Evolutionary conservation across 768 basidiomycete genomes (phyloP), one percentile per base, ranked within the genome.

Genomic region (Russula abietina): DNA sequence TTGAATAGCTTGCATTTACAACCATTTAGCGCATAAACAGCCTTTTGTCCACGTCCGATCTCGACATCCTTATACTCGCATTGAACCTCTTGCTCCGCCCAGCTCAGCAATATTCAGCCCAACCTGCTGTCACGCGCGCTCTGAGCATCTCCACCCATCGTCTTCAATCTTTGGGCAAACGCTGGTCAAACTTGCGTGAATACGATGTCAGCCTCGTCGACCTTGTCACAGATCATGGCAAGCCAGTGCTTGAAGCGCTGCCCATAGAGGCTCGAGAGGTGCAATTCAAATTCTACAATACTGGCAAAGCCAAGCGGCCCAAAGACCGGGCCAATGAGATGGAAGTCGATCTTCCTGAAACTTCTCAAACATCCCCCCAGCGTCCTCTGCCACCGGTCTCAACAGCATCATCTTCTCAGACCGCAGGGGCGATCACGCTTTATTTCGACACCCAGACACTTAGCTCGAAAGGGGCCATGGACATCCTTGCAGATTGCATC

Each of bases 81-180:
- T 79, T 98, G 62, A 88, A 90, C 68, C 82, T 98, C 51, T 79
- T 97, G 54, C 83, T 98, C 32, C 89, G 97, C 36, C 95, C 96
- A 2, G 87, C 93, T 4, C 95, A 98, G 70, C 95, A 98, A 72
- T 98, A 97, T 73, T 93, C 91, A 9, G 84, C 87, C 16, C 88
- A 92, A 69, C 88, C 89, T 10, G 85, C 91, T 14, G 87, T 95
- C 56, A 88, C 91, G 45, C 84, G 89, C 67, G 85, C 86, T 1
- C 80, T 91, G n/a, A 88, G 81, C 73, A 88, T 90, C 61, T 92
- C 87, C 39, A 89, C 86, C 3, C 81, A 86, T 60, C 88, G 91
- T 56, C 80, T 98, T 14, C 83, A 89, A 64, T 86, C 88, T 24
- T 83, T 98, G 38, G 87, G 89, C 9, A 91, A 88, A 69, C 84